Evolutionary conservation across 208 protist species (phyloP).

Genomic region (Trypanosoma boissoni): DNA sequence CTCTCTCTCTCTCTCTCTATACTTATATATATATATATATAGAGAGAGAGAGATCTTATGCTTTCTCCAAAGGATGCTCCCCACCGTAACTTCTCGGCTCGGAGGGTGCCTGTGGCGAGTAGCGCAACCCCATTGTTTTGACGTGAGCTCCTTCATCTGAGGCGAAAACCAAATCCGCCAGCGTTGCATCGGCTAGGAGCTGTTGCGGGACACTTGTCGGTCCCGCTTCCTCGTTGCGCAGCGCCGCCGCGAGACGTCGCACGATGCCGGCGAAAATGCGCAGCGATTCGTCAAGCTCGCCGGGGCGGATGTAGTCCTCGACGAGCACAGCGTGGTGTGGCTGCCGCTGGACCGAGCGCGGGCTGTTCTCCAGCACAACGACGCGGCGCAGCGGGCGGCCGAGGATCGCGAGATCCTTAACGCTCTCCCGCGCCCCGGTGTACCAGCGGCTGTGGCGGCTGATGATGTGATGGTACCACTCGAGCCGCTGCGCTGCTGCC

Average conservation of each 20-base stretch:
- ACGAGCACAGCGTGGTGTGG: constrained; percentile 55
- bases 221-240: constrained; percentile 3
- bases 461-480: constrained; percentile 83
- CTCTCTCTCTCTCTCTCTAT: too few relatives aligned
- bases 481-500: constrained; percentile 30
- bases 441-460: constrained; percentile 76
- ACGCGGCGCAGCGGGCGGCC: constrained; percentile 48
- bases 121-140: constrained; percentile 11
- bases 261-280: constrained; percentile 40
- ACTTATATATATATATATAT: background rate
- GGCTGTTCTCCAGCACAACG: constrained; percentile 83
- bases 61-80: constrained; percentile 3
- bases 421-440: constrained; percentile 23
- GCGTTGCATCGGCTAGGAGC: constrained; percentile 9
- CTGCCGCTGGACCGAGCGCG: constrained; percentile 55
- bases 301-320: constrained; percentile 66
- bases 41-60: background rate
- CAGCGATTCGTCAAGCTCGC: constrained; percentile 49
- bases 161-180: constrained; percentile 5
- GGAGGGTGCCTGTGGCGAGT: constrained; percentile 20
- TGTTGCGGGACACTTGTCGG: constrained; percentile 5
- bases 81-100: constrained; percentile 21
- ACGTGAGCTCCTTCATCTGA: background rate
- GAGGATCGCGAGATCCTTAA: constrained; percentile 68
- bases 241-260: constrained; percentile 28